Evolutionary conservation across 352 stramenopile genomes (phyloP), one percentile per base, ranked within the genome.

Genomic region (Globisporangium mamillatum): DNA sequence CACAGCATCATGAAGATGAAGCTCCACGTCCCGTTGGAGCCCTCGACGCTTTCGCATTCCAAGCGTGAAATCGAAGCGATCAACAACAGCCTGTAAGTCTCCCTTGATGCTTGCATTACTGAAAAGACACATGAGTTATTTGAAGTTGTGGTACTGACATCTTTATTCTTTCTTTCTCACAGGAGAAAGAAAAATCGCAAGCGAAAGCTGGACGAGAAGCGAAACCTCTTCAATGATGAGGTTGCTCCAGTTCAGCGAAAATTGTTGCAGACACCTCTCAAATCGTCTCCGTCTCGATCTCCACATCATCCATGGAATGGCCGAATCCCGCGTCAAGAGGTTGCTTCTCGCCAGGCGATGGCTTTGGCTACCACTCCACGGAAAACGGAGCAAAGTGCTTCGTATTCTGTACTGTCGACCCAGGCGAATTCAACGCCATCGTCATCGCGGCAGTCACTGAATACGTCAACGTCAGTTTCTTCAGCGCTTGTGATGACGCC

Each of bases 1-100:
- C 78, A 85, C 34, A 89, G 79, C 55, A 78, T 92, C 46, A 94
- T 90, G 78, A 89, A 85, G 56, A 83, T 92, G 75, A 90, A 86
- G 62, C 80, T 95, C n/a, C 80, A 91, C 60, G 79, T 83, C 8
- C 75, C 79, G 10, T 86, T 86, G 41, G 82, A 83, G 46, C 25
- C 75, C 0, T 82, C 75, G n/a, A 66, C 73, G 29, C 63, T 73
- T 14, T 79, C 74, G 41, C 76, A 89, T 41, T 76, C 80, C 2
- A 87, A 88, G 48, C 81, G 82, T 22, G 80, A 92, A 34, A 88
- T 94, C 16, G 79, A 91, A 48, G 80, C 84, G 1, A 95, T 95
- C 70, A 95, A 95, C 71, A 90, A 93, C 66, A 92, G 79, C 41
- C 71, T 95, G 84, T 91, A 78, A 29, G 70, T 75, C 16, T 60